A percentile compares a stretch with the other conserved stretches of the same genome.
Evolutionary conservation across 2,329 filamentous ascomycete species (phyloP).

Genomic region (Penicillium sp.): DNA sequence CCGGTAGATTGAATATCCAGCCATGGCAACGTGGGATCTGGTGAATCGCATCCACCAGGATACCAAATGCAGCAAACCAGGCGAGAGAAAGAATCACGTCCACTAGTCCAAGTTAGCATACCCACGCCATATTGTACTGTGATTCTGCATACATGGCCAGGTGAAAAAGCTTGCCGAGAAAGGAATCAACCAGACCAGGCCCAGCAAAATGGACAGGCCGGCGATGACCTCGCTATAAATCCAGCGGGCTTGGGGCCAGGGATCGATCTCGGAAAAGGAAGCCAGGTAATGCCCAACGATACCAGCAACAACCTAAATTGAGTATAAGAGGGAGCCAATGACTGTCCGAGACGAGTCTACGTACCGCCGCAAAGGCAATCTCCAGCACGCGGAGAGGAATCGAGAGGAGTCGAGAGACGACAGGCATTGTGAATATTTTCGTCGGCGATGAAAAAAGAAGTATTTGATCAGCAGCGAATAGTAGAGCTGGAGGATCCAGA

Average conservation of each 20-base stretch:
- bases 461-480: neutral
- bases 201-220: slow-evolving; percentile 61
- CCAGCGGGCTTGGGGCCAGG: slow-evolving; percentile 57
- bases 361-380: slow-evolving; percentile 64
- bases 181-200: slow-evolving; percentile 66
- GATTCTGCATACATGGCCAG: slow-evolving; percentile 57
- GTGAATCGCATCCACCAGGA: slow-evolving; percentile 55
- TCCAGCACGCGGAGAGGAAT: slow-evolving; percentile 56
- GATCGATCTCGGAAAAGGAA: slow-evolving; percentile 41
- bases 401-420: slow-evolving; percentile 51
- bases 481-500: neutral
- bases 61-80: slow-evolving; percentile 65
- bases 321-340: slow-evolving; percentile 6
- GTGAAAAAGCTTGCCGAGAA: slow-evolving; percentile 61
- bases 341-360: slow-evolving; percentile 23
- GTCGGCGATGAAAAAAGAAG: too few relatives aligned
- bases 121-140: too few relatives aligned
- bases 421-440: slow-evolving; percentile 37
- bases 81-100: slow-evolving; percentile 63
- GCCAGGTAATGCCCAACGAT: slow-evolving; percentile 63
- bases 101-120: slow-evolving; percentile 32
- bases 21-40: slow-evolving; percentile 50
- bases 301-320: slow-evolving; percentile 53
- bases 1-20: slow-evolving; percentile 58
- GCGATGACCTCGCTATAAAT: slow-evolving; percentile 72